Conservation (phyloP, 306 rosid species). For the Cyamopsis tetragonoloba region DNA sequence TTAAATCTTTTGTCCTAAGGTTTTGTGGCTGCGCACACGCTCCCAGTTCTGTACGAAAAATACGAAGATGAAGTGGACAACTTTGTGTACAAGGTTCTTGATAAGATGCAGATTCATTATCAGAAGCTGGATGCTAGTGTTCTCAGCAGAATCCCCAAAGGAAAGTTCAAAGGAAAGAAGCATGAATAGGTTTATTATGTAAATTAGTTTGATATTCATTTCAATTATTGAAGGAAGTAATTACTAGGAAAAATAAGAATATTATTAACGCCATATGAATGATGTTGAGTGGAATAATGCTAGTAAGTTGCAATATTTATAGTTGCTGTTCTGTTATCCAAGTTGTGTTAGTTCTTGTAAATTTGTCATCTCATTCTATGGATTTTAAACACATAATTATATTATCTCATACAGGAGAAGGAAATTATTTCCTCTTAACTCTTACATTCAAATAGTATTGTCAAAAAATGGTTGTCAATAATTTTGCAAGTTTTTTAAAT, state of each 20-base stretch:
- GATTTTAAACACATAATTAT: too few relatives aligned
- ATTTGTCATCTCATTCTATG: not conserved
- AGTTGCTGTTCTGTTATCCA: not conserved
- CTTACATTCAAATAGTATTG: too few relatives aligned
- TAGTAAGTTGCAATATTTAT: not conserved
- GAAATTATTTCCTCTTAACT: too few relatives aligned
- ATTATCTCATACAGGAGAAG: too few relatives aligned
- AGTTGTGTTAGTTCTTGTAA: not conserved
- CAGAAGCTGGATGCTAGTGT: conserved; percentile 55
- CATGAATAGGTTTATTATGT: conserved; percentile 40
- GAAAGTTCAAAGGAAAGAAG: conserved; percentile 53
- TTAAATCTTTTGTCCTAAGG: conserved; percentile 36
- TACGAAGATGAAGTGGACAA: conserved; percentile 69
- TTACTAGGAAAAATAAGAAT: not conserved
- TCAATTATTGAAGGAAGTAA: not conserved
- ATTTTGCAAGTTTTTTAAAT: too few relatives aligned
- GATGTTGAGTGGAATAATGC: not conserved
- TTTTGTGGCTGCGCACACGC: conserved; percentile 77
- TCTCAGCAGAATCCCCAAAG: conserved; percentile 78
- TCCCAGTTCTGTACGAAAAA: conserved; percentile 79
- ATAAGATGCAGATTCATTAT: conserved; percentile 46
- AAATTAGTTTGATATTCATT: not conserved
- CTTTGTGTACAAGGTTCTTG: conserved; percentile 47
- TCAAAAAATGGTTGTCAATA: too few relatives aligned
- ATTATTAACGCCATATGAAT: not conserved